Evolutionary conservation across 192 early-diverging fungal genomes (phyloP).

Genomic region (Rhizophagus clarus): DNA sequence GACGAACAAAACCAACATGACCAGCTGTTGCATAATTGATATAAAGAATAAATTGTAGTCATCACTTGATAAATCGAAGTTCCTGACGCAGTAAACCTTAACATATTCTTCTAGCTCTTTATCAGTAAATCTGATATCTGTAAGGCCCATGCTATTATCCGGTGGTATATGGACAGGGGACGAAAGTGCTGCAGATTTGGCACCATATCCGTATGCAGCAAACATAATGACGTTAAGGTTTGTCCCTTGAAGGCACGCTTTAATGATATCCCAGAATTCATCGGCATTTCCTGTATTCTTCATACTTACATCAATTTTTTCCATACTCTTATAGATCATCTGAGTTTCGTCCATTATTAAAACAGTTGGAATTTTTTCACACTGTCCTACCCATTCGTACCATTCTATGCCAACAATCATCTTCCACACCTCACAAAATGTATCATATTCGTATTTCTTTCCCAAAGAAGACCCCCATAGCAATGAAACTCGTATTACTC

Average conservation of each 20-base stretch:
- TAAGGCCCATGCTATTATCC: neutral
- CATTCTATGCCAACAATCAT: slow-evolving; percentile 13
- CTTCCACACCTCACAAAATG: too few species aligned
- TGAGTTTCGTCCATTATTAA: too few species aligned
- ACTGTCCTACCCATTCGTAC: slow-evolving; percentile 17
- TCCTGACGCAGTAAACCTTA: neutral
- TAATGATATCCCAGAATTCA: slow-evolving; percentile 23
- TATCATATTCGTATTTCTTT: too few species aligned
- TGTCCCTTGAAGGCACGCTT: slow-evolving; percentile 9
- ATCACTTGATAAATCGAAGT: neutral
- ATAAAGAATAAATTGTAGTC: neutral
- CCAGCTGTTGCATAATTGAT: slow-evolving; percentile 4
- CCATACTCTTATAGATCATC: slow-evolving; percentile 9
- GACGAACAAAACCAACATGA: neutral
- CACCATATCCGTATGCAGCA: slow-evolving; percentile 24
- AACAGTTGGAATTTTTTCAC: slow-evolving; percentile 8
- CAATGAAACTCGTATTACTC: too few species aligned
- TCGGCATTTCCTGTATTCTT: neutral
- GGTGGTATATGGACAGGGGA: neutral
- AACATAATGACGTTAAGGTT: slow-evolving; percentile 16
- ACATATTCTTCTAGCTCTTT: slow-evolving; percentile 22
- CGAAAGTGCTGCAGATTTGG: too few species aligned
- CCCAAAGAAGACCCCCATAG: too few species aligned
- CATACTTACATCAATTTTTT: neutral
- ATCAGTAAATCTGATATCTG: neutral